These are phyloP conservation scores for Linum lewisii DNA, from an alignment of 345 rosid genomes.

Conservation along the genomic window DNA sequence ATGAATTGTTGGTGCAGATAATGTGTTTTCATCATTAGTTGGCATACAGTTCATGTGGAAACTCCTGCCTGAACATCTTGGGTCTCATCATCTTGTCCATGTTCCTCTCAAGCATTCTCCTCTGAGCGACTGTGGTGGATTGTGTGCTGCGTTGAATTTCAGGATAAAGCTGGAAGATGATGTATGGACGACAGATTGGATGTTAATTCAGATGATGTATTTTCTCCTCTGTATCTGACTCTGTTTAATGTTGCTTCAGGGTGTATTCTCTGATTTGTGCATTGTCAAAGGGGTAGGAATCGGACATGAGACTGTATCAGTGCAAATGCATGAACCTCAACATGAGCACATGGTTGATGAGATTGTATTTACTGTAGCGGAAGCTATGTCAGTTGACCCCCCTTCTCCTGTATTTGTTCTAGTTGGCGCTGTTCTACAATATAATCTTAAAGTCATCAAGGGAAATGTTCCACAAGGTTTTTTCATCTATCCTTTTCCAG, in stretches of 20 bases:
- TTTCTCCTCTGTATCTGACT: conserved; percentile 7
- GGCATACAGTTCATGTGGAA: conserved; percentile 90
- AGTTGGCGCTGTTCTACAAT: conserved; percentile 65
- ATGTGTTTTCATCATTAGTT: conserved; percentile 84
- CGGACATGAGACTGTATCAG: conserved; percentile 83
- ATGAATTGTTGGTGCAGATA: conserved; percentile 41
- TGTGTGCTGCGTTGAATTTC: conserved; percentile 75
- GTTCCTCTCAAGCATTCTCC: conserved; percentile 95
- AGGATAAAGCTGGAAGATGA: conserved; percentile 76
- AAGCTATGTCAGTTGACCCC: conserved; percentile 90
- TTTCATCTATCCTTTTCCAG: conserved; percentile 10
- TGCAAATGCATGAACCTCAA: conserved; percentile 66
- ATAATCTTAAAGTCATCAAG: conserved; percentile 65
- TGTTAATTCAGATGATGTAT: conserved; percentile 1
- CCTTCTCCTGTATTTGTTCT: conserved; percentile 82
- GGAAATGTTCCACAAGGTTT: conserved; percentile 79
- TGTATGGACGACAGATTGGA: conserved; percentile 31
- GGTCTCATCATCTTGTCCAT: conserved; percentile 73
- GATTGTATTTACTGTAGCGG: conserved; percentile 84
- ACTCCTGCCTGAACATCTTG: conserved; percentile 45
- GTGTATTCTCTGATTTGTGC: conserved; percentile 75
- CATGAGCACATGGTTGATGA: conserved; percentile 51
- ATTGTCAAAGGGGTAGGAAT: conserved; percentile 72
- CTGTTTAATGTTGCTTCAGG: conserved; percentile 41
- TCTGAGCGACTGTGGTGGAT: conserved; percentile 81